Percentiles rank a stretch among this genome's conserved stretches.
phyloP scores from a whole-genome alignment of 2,329 filamentous ascomycete species.

The Hymenoscyphus linearis region DNA sequence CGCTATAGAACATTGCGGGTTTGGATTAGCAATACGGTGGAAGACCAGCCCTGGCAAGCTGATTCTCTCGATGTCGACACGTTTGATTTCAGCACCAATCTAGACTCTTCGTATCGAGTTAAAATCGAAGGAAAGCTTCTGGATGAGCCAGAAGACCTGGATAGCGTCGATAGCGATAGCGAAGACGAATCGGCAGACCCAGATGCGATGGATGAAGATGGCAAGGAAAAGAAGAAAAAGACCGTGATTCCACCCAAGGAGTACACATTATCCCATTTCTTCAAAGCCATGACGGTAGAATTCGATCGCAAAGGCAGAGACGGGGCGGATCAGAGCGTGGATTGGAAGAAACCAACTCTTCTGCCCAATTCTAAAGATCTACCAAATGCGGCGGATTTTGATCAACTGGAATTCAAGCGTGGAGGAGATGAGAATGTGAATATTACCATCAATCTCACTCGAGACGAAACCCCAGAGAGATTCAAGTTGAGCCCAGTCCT shows the following conservation, averaged over 20 bases:
- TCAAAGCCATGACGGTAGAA: slow-evolving; percentile 72
- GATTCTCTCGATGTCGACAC: slow-evolving; percentile 62
- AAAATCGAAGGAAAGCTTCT: slow-evolving; percentile 87
- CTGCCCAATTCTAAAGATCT: slow-evolving; percentile 44
- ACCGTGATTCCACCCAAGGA: slow-evolving; percentile 40
- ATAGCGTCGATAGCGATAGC: slow-evolving; percentile 44
- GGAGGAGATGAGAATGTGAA: slow-evolving; percentile 90
- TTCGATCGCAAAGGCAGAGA: slow-evolving; percentile 58
- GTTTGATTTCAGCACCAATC: slow-evolving; percentile 75
- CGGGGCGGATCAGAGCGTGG: slow-evolving; percentile 55
- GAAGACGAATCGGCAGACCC: slow-evolving; percentile 39
- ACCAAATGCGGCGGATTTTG: slow-evolving; percentile 70
- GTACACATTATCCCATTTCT: slow-evolving; percentile 69
- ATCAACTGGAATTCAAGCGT: slow-evolving; percentile 85
- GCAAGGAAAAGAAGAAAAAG: slow-evolving; percentile 36
- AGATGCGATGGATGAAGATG: slow-evolving; percentile 51
- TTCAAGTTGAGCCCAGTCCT: slow-evolving; percentile 75
- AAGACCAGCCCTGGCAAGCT: slow-evolving; percentile 90
- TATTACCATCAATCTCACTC: slow-evolving; percentile 77
- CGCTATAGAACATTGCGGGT: slow-evolving; percentile 81
- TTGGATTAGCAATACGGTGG: slow-evolving; percentile 91
- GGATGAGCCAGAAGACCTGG: slow-evolving; percentile 56
- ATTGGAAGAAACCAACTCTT: slow-evolving; percentile 78
- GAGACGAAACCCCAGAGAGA: slow-evolving; percentile 81
- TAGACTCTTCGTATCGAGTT: slow-evolving; percentile 77